Base-by-base conservation (phyloP, 257 asterid species). In the Misopates orontium region DNA sequence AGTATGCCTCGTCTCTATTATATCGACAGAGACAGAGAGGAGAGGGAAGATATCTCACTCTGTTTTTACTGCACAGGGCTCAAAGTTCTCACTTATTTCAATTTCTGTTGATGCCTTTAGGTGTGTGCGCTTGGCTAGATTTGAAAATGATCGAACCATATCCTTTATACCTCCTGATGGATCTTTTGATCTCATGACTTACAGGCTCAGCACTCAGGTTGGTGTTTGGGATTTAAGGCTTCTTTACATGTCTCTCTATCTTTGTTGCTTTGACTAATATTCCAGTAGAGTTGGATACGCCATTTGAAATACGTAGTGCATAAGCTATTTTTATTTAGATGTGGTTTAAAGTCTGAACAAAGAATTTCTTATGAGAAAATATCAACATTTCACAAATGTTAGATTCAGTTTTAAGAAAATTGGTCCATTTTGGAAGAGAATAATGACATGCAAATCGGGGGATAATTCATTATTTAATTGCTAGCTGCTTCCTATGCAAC, bases 111-210 rank as follows among this genome's bases (percentile, higher is more conserved):
- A 47, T 55, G 65, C 72, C 60, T 71, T 56, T 77, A 94, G 99
- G 88, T 94, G 99, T 74, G 99, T 94, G 72, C 98, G 99, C 61
- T 85, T 94, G 89, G 85, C 98, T 56, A 89, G 99, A 56, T 94
- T 94, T 68, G 99, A 94, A 68, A 94, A 87, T 69, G 99, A 94
- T 71, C 83, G 99, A 64, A 94, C 99, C 36, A 94, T 94, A 81
- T 85, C 98, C 73, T 94, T 94, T 71, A 72, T 94, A 77, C 99
- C 99, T 72, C 98, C 99, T 52, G 99, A 94, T 84, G 99, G 99
- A 54, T 74, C 98, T 59, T 94, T 94, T 80, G 99, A 94, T 83
- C 98, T 94, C 78, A 94, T 94, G 99, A 94, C 96, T 58, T 94
- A 94, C 78, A 84, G 99, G 82, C 93, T 94, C 63, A 87, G 95